phyloP scores from a whole-genome alignment of 2,329 filamentous ascomycete species.

The Apiospora malaysiana region DNA sequence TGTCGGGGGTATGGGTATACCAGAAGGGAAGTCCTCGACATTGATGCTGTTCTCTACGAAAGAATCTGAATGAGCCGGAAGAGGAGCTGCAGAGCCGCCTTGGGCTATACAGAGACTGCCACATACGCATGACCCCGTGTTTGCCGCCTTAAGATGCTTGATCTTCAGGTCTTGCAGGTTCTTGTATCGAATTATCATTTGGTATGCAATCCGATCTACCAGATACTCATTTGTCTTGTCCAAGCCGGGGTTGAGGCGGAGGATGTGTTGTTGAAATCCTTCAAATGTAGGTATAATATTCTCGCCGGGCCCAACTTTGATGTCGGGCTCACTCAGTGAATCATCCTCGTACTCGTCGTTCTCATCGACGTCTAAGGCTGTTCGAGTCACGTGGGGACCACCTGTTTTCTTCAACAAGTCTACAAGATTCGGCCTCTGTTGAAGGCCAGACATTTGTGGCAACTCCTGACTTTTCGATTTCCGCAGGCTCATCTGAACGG shows the following conservation, averaged over 20 bases:
- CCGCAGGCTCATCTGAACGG: conserved; percentile 53
- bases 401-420: conserved; percentile 59
- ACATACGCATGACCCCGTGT: conserved; percentile 61
- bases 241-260: conserved; percentile 76
- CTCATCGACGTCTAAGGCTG: conserved; percentile 54
- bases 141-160: conserved; percentile 69
- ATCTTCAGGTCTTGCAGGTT: conserved; percentile 72
- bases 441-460: too few relatives aligned
- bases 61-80: conserved; percentile 58
- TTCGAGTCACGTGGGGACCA: conserved; percentile 58
- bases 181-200: conserved; percentile 82
- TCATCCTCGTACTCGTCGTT: conserved; percentile 69
- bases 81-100: conserved; percentile 67
- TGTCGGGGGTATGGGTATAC: conserved; percentile 83
- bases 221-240: conserved; percentile 62
- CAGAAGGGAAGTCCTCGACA: conserved; percentile 76
- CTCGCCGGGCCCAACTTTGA: conserved; percentile 67
- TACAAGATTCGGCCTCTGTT: conserved; percentile 55
- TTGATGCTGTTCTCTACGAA: conserved; percentile 73
- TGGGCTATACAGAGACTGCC: conserved; percentile 67
- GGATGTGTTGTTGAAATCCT: conserved; percentile 78
- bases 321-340: conserved; percentile 60
- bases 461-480: conserved; percentile 64
- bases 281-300: conserved; percentile 73
- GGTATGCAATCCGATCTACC: conserved; percentile 80